Evolutionary conservation across 2,329 filamentous ascomycete genomes (phyloP), one percentile per base, ranked within the genome.

Genomic region (Bretziella fagacearum): DNA sequence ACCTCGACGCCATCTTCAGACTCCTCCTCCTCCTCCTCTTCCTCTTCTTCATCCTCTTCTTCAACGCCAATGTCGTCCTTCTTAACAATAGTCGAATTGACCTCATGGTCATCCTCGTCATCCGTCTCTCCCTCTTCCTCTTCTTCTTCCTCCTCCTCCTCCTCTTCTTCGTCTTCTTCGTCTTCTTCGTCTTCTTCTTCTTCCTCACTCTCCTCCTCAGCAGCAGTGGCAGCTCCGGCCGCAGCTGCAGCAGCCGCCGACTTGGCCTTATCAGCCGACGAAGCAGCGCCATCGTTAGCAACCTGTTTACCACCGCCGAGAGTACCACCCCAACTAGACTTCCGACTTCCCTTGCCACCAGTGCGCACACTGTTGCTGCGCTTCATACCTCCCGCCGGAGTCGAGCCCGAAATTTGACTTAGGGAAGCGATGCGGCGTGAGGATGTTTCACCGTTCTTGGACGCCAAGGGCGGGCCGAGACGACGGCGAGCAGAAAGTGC

Each of bases 361-460:
- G 54, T 51, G 55, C 82, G 79, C 54, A 85, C 81, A 49, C 81
- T 86, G 59, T 87, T 81, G 59, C 81, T 87, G 51, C 83, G 73
- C 64, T 80, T 81, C 53, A 93, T 68, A 40, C 74, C 76, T 17
- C 74, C 71, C 6, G 63, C 65, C 4, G 77, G 67, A 27, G 74
- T 68, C 57, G 91, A 89, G 59, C 80, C 79, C 46, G 77, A 84
- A 55, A 96, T 93, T 62, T 95, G 84, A 59, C 81, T 93, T 29
- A 96, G 74, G 44, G 85, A 94, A 50, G 93, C 73, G 56, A 96
- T 95, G 42, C 91, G 78, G 33, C 89, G 74, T 32, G 42, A 44
- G 22, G 39, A 25, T 6, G 33, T 13, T 13, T 25, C 22, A 22
- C 40, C 33, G 17, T 29, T 36, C 41, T 48, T 48, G 26, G 20